These are phyloP conservation scores for Collybiopsis luxurians DNA, from an alignment of 768 basidiomycete species.

Conservation along the genomic window DNA sequence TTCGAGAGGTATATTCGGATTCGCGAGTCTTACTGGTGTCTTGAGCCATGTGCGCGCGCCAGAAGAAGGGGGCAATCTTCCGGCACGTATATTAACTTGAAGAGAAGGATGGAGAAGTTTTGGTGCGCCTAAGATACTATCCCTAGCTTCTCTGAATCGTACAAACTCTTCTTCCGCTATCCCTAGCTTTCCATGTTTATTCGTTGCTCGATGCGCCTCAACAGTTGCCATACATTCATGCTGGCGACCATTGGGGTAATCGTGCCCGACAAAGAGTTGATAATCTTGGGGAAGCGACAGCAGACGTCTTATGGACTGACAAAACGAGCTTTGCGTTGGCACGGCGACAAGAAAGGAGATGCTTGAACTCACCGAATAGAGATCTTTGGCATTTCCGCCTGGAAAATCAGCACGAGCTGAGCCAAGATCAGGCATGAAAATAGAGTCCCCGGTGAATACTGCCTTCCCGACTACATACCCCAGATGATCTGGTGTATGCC, in stretches of 20 bases:
- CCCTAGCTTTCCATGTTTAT: conserved; percentile 28
- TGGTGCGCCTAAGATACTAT: conserved; percentile 29
- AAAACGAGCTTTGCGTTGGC: background rate
- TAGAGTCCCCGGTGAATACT: conserved; percentile 37
- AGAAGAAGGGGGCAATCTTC: conserved; percentile 17
- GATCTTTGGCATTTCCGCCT: conserved; percentile 30
- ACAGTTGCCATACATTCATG: conserved; percentile 30
- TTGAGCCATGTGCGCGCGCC: conserved; percentile 2
- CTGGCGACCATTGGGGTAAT: conserved; percentile 27
- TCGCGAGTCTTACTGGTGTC: background rate
- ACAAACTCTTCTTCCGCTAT: conserved; percentile 25
- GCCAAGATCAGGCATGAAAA: conserved; percentile 37
- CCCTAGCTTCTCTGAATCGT: conserved; percentile 26
- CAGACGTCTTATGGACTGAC: conserved; percentile 34
- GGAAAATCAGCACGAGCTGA: conserved; percentile 37
- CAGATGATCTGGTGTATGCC: conserved; percentile 35
- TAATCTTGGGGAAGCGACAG: conserved; percentile 28
- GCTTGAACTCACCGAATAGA: conserved; percentile 27
- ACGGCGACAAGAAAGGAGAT: background rate
- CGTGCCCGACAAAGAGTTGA: conserved; percentile 35
- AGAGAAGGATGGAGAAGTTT: conserved; percentile 33
- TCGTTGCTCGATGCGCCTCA: conserved; percentile 24
- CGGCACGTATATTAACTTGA: conserved; percentile 34
- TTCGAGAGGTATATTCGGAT: background rate
- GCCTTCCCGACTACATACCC: conserved; percentile 33